Percentiles rank a stretch among this genome's conserved stretches.
Evolutionary conservation across 257 asterid genomes (phyloP).

Genomic region (Knoxia roxburghii): DNA sequence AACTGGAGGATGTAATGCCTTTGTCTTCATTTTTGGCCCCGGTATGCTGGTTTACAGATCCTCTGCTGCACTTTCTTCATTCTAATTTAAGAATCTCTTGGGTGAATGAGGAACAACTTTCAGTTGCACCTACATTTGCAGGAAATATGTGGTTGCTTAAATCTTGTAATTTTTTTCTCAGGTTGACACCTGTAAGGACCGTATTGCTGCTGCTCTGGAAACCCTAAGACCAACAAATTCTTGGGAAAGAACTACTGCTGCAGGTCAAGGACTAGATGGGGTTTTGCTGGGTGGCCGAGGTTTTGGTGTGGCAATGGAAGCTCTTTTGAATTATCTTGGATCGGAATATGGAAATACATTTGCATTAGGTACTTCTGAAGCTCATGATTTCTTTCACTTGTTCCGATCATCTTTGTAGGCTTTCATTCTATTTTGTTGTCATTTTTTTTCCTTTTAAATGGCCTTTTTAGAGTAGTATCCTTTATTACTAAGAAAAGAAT

Average conservation of each 20-base stretch:
- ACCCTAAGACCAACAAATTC: slow-evolving; percentile 81
- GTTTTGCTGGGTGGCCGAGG: slow-evolving; percentile 93
- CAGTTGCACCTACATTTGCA: neutral
- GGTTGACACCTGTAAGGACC: slow-evolving; percentile 94
- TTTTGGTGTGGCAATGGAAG: slow-evolving; percentile 95
- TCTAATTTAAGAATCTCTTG: neutral
- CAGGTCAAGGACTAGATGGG: slow-evolving; percentile 91
- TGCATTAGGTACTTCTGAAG: slow-evolving; percentile 62
- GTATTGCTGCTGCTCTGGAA: slow-evolving; percentile 84
- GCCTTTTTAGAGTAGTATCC: too few relatives aligned
- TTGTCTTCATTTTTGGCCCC: slow-evolving; percentile 92
- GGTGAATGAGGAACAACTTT: neutral
- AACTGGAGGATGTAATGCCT: slow-evolving; percentile 97
- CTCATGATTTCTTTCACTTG: neutral
- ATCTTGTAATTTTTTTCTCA: slow-evolving; percentile 28
- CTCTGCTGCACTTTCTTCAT: slow-evolving; percentile 8
- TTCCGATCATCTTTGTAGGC: neutral
- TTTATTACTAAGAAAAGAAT: neutral
- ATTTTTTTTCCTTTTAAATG: too few relatives aligned
- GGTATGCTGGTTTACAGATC: slow-evolving; percentile 41
- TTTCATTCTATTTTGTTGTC: neutral
- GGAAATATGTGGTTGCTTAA: neutral
- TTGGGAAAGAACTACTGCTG: slow-evolving; percentile 89
- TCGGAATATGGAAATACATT: slow-evolving; percentile 95
- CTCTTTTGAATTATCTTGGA: slow-evolving; percentile 80